A percentile compares a stretch with the other conserved stretches of the same genome.
phyloP scores from a whole-genome alignment of 1,284 basidiomycete genomes.

The Melampsora occidentalis region DNA sequence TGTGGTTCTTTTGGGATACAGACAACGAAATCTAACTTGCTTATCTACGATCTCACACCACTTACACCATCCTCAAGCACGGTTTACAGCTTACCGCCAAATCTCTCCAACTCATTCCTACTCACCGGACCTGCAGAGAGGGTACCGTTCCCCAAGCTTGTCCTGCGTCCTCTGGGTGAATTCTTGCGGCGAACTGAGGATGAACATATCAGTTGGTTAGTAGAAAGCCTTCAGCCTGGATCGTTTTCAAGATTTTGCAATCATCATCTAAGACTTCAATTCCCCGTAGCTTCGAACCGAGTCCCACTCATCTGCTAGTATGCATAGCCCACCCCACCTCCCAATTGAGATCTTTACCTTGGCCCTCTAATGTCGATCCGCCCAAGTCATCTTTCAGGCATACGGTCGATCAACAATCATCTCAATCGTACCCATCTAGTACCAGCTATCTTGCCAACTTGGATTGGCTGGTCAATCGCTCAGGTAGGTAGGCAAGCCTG shows the following conservation, averaged over 20 bases:
- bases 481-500: conserved; percentile 18
- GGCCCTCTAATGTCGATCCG: conserved; percentile 9
- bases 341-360: conserved; percentile 24
- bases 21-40: background rate
- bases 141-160: conserved; percentile 36
- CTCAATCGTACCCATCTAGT: conserved; percentile 3
- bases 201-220: conserved; percentile 32
- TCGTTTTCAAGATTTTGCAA: background rate
- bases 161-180: conserved; percentile 21
- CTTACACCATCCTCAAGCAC: conserved; percentile 19
- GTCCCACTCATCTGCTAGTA: conserved; percentile 23
- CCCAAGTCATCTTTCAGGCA: background rate
- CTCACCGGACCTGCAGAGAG: conserved; percentile 39
- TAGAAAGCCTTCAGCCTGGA: background rate
- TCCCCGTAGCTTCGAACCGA: conserved; percentile 16
- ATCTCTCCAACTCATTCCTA: conserved; percentile 26
- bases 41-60: conserved; percentile 17
- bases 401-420: background rate
- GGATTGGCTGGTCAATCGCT: conserved; percentile 42
- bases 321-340: conserved; percentile 13
- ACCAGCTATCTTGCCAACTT: conserved; percentile 4
- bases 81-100: conserved; percentile 28
- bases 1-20: background rate
- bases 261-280: no score
- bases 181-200: background rate